A percentile compares a stretch with the other conserved stretches of the same genome.
Evolutionary conservation across 148 eudicot species (phyloP).

Genomic region (Nepenthes gracilis): DNA sequence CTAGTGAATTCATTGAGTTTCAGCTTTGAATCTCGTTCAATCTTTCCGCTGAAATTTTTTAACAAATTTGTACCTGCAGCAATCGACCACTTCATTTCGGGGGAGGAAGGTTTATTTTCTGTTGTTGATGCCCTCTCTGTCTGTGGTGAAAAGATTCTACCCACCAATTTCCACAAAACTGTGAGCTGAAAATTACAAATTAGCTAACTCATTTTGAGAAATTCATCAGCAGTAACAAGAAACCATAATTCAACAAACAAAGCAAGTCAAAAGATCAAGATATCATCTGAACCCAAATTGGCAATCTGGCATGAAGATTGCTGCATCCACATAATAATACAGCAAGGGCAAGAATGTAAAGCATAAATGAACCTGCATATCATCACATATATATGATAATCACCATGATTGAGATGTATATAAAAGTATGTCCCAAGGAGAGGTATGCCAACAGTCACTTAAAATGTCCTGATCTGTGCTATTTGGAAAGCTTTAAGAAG

Average conservation of each 20-base stretch:
- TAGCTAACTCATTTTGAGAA: constrained; percentile 31
- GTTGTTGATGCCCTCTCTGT: constrained; percentile 22
- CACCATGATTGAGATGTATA: no score
- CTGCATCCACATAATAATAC: no score
- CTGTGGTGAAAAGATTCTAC: constrained; percentile 57
- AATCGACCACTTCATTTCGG: constrained; percentile 71
- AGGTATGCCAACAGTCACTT: no score
- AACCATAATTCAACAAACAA: neutral
- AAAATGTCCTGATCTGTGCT: no score
- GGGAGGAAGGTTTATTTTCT: constrained; percentile 39
- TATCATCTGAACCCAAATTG: neutral
- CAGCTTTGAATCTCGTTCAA: constrained; percentile 63
- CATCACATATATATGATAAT: no score
- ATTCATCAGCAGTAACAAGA: constrained; percentile 1
- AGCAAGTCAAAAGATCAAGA: neutral
- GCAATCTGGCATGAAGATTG: neutral
- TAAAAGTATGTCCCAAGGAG: no score
- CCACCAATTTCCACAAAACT: constrained; percentile 92
- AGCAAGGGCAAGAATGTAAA: no score
- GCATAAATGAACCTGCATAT: no score
- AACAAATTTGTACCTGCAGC: constrained; percentile 69
- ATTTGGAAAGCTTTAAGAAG: no score
- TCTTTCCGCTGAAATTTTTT: constrained; percentile 40
- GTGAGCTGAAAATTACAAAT: constrained; percentile 65
- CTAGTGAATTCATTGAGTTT: constrained; percentile 72